Evolutionary conservation across 2,329 filamentous ascomycete species (phyloP), one percentile per base, ranked within the genome.

Genomic region (Calonectria henricotiae): DNA sequence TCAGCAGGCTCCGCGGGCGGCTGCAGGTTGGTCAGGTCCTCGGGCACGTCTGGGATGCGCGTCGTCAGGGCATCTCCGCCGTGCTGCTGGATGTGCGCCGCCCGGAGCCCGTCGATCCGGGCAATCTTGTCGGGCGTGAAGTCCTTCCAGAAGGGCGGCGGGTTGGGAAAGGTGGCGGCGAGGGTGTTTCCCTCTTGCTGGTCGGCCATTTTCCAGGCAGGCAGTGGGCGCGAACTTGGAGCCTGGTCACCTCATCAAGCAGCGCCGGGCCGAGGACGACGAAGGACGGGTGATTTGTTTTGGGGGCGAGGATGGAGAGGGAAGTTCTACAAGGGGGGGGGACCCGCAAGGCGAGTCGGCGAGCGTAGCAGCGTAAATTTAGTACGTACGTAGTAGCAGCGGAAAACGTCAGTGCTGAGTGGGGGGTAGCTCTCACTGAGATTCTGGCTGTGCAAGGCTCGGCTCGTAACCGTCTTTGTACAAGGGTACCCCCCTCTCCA

Each of bases 81-180:
- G 70, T 80, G 71, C 12, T 79, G 76, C 12, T 81, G 80, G 35
- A 82, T 79, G 68, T 84, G 80, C 1, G 83, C 76, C 54, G 81
- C 80, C 62, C 83, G 85, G 15, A 89, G 75, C 25, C 83, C 80
- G 6, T 84, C 81, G 65, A 88, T 82, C 4, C 89, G 90, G 15
- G 89, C 83, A 63, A 94, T 78, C 79, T 96, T 97, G 32, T 92
- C 90, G 3, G 90, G 82, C 0, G 94, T 98, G 83, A 98, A 98
- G 80, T 93, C 88, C 75, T 92, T 92, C 91, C 94, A 98, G 84
- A 98, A 97, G 0, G 92, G 91, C 30, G 96, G 96, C 30, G 96
- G 96, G 63, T 93, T 90, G 27, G 96, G 96, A 80, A 95, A 98
- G 46, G 92, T 90, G 27, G 92, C 90, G 30, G 90, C 87, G 76